These are phyloP conservation scores for Fusarium coicis DNA, from an alignment of 2,329 filamentous ascomycete species.

Conservation along the genomic window DNA sequence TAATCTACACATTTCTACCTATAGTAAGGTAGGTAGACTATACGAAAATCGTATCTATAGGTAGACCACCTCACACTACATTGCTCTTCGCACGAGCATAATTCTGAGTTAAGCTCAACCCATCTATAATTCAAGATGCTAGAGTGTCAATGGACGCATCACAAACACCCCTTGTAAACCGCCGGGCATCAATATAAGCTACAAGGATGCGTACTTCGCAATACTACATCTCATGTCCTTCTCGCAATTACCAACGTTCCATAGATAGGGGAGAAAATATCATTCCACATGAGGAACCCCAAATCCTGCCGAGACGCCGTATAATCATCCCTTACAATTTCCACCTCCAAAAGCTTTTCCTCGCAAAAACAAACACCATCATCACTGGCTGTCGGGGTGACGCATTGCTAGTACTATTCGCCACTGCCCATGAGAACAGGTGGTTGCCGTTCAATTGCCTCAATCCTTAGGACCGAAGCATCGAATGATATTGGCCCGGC, in stretches of 20 bases:
- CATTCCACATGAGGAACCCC: slow-evolving; percentile 40
- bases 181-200: slow-evolving; percentile 34
- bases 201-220: slow-evolving; percentile 31
- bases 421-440: slow-evolving; percentile 9
- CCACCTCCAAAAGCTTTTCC: slow-evolving; percentile 43
- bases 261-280: slow-evolving; percentile 27
- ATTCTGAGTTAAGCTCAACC: neutral
- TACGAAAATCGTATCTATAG: neutral
- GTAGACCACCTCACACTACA: neutral
- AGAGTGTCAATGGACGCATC: slow-evolving; percentile 7
- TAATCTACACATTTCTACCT: neutral
- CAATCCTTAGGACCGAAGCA: neutral
- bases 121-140: slow-evolving; percentile 5
- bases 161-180: slow-evolving; percentile 6
- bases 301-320: slow-evolving; percentile 44
- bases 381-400: slow-evolving; percentile 23
- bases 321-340: slow-evolving; percentile 39
- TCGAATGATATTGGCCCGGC: neutral
- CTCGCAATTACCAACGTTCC: slow-evolving; percentile 38
- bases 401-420: slow-evolving; percentile 7
- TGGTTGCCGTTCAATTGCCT: slow-evolving; percentile 2
- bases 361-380: slow-evolving; percentile 41
- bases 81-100: neutral
- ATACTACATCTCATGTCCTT: slow-evolving; percentile 28
- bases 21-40: neutral